Evolutionary conservation across 257 asterid species (phyloP), one percentile per base, ranked within the genome.

Genomic region (Primulina tabacum): DNA sequence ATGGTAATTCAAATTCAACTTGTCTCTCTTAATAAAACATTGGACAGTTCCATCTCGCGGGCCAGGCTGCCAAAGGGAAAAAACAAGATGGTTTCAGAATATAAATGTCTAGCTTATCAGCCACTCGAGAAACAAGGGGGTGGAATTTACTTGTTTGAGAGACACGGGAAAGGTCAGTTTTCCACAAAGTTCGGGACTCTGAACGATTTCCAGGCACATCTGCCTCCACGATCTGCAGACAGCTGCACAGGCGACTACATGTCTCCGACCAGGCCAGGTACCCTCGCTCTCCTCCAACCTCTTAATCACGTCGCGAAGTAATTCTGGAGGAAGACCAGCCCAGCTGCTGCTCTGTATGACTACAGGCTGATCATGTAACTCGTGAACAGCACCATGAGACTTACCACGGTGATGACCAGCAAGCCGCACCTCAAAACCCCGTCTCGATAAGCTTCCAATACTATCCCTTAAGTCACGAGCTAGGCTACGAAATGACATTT

Each of bases 171-270:
- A 88, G 61, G 96, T 90, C 77, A 88, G 71, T 74, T 87, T 90
- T 55, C 96, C 96, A 6, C 74, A 82, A 65, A 67, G 71, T 67
- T 89, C 92, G 0, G 95, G 96, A 71, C 84, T 75, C 55, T 73
- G 87, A 50, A 89, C 95, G 65, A 87, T 82, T 73, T 92, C 97
- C 66, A 76, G 78, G 77, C 96, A 87, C 92, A 92, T 84, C 61
- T 84, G 90, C 75, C 97, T 89, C 97, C 97, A 92, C 16, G 95
- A 83, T 62, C 86, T 76, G 82, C 97, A 92, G 70, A 92, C 97
- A 35, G 90, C 83, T 30, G 92, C 89, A 79, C 96, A 92, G 1
- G 93, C 96, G 50, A 92, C 97, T 7, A 92, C 83, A 58, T 89
- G 85, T 81, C 82, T 89, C 58, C 97, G 86, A 30, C 90, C 81